A percentile compares a stretch with the other conserved stretches of the same genome.
These are phyloP conservation scores for Buxus sempervirens DNA, from an alignment of 164 flowering plant species.

Conservation along the genomic window DNA sequence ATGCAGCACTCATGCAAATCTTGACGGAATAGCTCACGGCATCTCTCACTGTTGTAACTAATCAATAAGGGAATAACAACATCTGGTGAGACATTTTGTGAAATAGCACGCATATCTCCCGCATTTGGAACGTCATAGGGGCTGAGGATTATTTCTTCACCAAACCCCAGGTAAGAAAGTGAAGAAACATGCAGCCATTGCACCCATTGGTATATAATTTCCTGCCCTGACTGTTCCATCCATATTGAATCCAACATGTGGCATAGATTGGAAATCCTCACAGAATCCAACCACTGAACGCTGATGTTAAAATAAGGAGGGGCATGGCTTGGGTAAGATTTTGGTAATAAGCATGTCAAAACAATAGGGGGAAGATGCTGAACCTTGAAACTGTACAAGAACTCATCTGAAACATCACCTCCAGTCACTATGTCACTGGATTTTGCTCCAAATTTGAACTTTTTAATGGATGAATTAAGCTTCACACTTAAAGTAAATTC, in stretches of 20 bases:
- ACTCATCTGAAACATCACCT: conserved; percentile 32
- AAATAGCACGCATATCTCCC: conserved; percentile 68
- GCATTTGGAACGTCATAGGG: conserved; percentile 37
- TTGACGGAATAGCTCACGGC: conserved; percentile 49
- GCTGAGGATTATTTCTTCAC: conserved; percentile 51
- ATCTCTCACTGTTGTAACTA: conserved; percentile 61
- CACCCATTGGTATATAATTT: conserved; percentile 73
- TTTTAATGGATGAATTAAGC: conserved; percentile 31
- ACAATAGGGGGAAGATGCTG: conserved; percentile 74
- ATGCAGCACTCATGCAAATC: conserved; percentile 73
- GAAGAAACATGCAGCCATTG: conserved; percentile 75
- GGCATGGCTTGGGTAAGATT: conserved; percentile 73
- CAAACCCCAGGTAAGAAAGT: conserved; percentile 61
- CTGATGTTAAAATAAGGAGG: conserved; percentile 69
- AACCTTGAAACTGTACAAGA: conserved; percentile 60
- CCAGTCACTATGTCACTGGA: background rate
- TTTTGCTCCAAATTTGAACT: conserved; percentile 16
- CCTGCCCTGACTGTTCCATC: conserved; percentile 57
- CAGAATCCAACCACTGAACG: conserved; percentile 67
- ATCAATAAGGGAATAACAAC: conserved; percentile 61
- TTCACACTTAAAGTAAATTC: conserved; percentile 48
- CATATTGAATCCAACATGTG: conserved; percentile 66
- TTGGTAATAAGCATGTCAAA: conserved; percentile 72
- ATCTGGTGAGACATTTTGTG: conserved; percentile 56
- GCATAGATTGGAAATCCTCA: conserved; percentile 59